phyloP scores from a whole-genome alignment of 306 rosid species.

The Fragaria ananassa region DNA sequence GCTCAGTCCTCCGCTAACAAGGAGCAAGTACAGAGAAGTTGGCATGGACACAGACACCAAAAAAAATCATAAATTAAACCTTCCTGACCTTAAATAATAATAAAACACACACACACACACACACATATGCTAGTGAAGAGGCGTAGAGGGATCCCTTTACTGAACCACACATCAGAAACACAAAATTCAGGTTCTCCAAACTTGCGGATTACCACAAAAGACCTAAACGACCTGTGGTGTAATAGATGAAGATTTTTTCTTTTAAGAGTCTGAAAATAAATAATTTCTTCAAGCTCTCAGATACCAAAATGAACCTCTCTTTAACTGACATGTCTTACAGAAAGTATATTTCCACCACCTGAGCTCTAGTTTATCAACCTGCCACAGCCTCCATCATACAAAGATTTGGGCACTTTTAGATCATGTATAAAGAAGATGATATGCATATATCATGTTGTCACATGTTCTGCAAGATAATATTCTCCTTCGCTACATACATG shows the following conservation, averaged over 20 bases:
- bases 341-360: background rate
- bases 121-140: background rate
- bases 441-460: background rate
- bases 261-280: background rate
- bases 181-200: background rate
- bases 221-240: background rate
- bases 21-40: background rate
- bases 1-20: background rate
- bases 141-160: background rate
- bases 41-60: background rate
- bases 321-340: background rate
- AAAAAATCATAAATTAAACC: too few species aligned
- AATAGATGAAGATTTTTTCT: background rate
- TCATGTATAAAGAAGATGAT: background rate
- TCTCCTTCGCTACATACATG: background rate
- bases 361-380: background rate
- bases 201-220: background rate
- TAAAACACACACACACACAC: too few species aligned
- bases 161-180: background rate
- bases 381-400: background rate
- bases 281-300: background rate
- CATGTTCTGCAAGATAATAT: background rate
- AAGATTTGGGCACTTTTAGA: background rate
- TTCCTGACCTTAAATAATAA: too few species aligned
- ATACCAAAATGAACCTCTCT: background rate